These are phyloP conservation scores for Clonostachys rhizophaga DNA, from an alignment of 2,329 filamentous ascomycete species.

Conservation along the genomic window DNA sequence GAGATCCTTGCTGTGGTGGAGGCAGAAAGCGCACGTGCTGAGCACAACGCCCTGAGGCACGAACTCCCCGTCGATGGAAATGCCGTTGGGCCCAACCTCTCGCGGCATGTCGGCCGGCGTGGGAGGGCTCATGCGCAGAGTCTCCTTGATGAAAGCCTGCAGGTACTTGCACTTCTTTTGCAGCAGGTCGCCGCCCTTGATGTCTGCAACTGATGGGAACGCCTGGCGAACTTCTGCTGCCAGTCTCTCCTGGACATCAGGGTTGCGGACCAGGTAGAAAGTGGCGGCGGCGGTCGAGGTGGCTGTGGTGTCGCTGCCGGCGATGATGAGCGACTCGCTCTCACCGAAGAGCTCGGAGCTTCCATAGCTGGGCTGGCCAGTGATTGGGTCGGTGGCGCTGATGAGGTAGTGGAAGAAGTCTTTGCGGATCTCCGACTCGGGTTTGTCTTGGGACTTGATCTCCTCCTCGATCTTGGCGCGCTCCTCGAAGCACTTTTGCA, in stretches of 20 bases:
- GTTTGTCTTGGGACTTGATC: neutral
- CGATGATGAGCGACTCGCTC: conserved; percentile 1
- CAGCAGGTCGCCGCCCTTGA: conserved; percentile 18
- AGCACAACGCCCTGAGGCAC: conserved; percentile 56
- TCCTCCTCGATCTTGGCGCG: conserved; percentile 7
- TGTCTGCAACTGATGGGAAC: conserved; percentile 16
- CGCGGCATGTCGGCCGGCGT: conserved; percentile 48
- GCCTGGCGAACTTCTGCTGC: neutral
- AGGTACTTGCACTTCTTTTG: conserved; percentile 37
- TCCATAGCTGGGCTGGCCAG: conserved; percentile 55
- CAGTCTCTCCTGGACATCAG: neutral
- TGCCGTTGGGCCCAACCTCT: conserved; percentile 50
- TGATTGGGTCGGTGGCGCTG: conserved; percentile 66
- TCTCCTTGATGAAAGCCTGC: conserved; percentile 28
- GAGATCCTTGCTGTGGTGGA: conserved; percentile 62
- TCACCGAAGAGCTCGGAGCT: conserved; percentile 66
- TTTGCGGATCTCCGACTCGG: conserved; percentile 6
- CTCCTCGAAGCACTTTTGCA: conserved; percentile 9
- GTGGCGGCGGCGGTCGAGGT: neutral
- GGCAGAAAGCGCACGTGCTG: conserved; percentile 60
- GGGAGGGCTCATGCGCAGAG: conserved; percentile 24
- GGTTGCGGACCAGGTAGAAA: neutral
- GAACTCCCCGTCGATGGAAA: conserved; percentile 43
- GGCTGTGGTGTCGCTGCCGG: neutral
- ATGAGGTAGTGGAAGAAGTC: conserved; percentile 76